phyloP scores from a whole-genome alignment of 805 yeast genomes.

The Lachancea mirantina region DNA sequence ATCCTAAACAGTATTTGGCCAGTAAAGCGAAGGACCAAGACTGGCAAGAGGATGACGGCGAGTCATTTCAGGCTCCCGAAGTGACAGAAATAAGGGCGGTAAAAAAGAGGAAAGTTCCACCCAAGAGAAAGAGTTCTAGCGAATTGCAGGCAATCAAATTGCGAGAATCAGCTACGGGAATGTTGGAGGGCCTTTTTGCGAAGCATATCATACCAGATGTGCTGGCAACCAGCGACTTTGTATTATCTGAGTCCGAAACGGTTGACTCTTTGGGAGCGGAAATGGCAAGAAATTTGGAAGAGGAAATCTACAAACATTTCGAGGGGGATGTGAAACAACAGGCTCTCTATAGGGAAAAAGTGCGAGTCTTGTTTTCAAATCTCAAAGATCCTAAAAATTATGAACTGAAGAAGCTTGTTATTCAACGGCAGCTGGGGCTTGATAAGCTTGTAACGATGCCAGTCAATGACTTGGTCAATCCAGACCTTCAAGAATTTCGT shows the following conservation, averaged over 20 bases:
- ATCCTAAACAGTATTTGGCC: slow-evolving; percentile 24
- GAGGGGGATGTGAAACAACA: slow-evolving; percentile 17
- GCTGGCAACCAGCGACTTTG: slow-evolving; percentile 8
- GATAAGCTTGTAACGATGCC: slow-evolving; percentile 55
- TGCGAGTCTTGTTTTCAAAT: slow-evolving; percentile 59
- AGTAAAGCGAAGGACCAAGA: neutral
- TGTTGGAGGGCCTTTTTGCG: slow-evolving; percentile 41
- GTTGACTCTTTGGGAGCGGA: slow-evolving; percentile 33
- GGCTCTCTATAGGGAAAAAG: slow-evolving; percentile 51
- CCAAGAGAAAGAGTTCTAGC: no score
- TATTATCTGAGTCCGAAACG: slow-evolving; percentile 30
- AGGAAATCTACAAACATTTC: slow-evolving; percentile 38
- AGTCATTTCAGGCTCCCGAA: slow-evolving; percentile 1
- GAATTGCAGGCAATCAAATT: slow-evolving; percentile 33
- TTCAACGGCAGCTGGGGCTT: slow-evolving; percentile 47
- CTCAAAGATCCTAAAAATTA: slow-evolving; percentile 50
- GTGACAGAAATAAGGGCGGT: neutral
- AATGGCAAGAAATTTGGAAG: slow-evolving; percentile 49
- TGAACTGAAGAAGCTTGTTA: slow-evolving; percentile 49
- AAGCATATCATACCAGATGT: slow-evolving; percentile 32
- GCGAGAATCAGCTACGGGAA: slow-evolving; percentile 43
- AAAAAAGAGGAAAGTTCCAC: slow-evolving; percentile 7
- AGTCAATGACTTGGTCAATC: slow-evolving; percentile 71
- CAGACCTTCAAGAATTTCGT: slow-evolving; percentile 63
- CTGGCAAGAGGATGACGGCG: neutral